Percentiles rank a stretch among this genome's conserved stretches.
These are phyloP conservation scores for Wickerhamiella cacticola DNA, from an alignment of 805 yeast genomes.

Conservation along the genomic window DNA sequence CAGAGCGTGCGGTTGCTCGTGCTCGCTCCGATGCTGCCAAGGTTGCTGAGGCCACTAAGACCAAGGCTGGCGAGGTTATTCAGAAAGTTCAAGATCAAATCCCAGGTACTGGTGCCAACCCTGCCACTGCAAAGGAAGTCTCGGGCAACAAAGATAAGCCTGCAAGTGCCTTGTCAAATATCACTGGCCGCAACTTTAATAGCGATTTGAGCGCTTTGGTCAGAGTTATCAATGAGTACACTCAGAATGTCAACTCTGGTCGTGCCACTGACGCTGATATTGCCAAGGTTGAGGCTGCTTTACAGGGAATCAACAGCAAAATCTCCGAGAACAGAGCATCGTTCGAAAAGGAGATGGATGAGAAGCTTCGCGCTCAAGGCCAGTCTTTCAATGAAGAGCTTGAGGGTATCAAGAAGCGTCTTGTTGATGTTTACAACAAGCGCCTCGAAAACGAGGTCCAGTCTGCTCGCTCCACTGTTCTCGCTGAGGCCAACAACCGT, in stretches of 20 bases:
- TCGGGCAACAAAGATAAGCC: background rate
- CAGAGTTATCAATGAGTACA: conserved; percentile 20
- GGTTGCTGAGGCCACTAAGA: conserved; percentile 17
- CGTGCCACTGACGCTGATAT: conserved; percentile 29
- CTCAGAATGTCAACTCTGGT: conserved; percentile 19
- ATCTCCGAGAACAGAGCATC: conserved; percentile 13
- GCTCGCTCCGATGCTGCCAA: conserved; percentile 12
- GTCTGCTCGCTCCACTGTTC: conserved; percentile 51
- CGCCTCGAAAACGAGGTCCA: conserved; percentile 53
- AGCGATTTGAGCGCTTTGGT: conserved; percentile 21
- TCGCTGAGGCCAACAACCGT: conserved; percentile 62
- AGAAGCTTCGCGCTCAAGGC: conserved; percentile 22
- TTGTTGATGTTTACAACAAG: conserved; percentile 40
- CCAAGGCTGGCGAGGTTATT: conserved; percentile 16
- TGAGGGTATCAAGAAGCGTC: conserved; percentile 21
- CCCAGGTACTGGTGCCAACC: background rate
- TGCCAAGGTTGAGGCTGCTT: conserved; percentile 10
- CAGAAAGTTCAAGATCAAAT: conserved; percentile 10
- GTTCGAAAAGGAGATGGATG: conserved; percentile 11
- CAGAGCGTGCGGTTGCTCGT: conserved; percentile 16
- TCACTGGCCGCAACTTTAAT: conserved; percentile 19
- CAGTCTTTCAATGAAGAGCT: conserved; percentile 25
- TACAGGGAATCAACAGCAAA: conserved; percentile 2
- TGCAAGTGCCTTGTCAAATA: conserved; percentile 14
- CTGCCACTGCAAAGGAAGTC: background rate